Evolutionary conservation across 148 eudicot species (phyloP), one percentile per base, ranked within the genome.

Genomic region (Camellia japonica): DNA sequence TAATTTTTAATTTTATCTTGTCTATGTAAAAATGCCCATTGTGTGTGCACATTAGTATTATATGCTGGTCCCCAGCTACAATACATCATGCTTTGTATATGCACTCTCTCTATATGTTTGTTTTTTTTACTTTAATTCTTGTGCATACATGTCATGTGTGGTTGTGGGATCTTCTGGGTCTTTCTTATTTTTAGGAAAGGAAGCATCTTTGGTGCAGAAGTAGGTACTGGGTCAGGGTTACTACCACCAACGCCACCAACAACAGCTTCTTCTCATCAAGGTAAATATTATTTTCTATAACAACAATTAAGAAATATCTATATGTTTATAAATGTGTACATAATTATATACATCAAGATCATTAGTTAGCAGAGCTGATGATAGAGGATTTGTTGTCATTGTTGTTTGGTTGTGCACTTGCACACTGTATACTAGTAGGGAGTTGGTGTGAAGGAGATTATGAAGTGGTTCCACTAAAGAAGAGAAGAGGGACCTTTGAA

Each of bases 401-500:
- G 12, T 65, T 69, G 54, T 61, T 80, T 80, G 71, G 30, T 38
- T 71, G 46, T 71, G 69, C 61, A 65, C 30, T 62, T 82, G 81
- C 23, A 64, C 30, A 30, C 38, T 30, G 38, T 13, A 14, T 41
- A 44, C 68, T 69, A 75, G 65, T 7, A n/a, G 83, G 77, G 67
- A 68, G 83, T 66, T 84, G 89, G 87, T 43, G 73, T 46, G 80
- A 80, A 49, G 91, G 71, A 52, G 90, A 86, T 30, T 30, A 30
- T 47, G 78, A 77, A 82, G 73, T 73, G 19, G 63, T 90, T 47
- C 97, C 97, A n/a, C 68, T 84, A 72, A 93, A 91, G 86, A 93
- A 93, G 87, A 87, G 90, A 72, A 90, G 78, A 73, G 82, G 86
- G 44, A 87, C 84, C 80, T 78, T 61, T 6, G 59, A 69, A 41